Percentiles rank a stretch among this genome's conserved stretches.
Conservation (phyloP, 768 basidiomycete species). For the Ramaria sp. region DNA sequence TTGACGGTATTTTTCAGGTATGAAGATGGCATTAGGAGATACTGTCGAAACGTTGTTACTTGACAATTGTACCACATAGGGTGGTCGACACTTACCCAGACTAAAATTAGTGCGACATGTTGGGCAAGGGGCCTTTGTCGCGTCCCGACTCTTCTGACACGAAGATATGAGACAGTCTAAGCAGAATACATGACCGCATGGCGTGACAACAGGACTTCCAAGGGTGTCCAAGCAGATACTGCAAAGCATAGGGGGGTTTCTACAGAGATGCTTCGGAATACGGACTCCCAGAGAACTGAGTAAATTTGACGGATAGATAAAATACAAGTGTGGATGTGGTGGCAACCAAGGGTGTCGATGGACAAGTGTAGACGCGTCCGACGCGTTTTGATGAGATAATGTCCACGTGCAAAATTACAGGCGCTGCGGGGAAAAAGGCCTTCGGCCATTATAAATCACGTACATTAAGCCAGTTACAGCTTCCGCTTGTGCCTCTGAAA, state of each 20-base stretch:
- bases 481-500: too few relatives aligned
- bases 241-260: too few relatives aligned
- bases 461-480: too few relatives aligned
- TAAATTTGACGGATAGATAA: too few relatives aligned
- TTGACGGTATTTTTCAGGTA: slow-evolving; percentile 40
- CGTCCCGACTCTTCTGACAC: slow-evolving; percentile 18
- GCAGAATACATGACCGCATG: slow-evolving; percentile 25
- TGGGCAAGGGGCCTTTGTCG: slow-evolving; percentile 20
- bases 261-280: not conserved
- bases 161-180: slow-evolving; percentile 18
- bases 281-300: too few relatives aligned
- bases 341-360: too few relatives aligned
- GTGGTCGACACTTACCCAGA: slow-evolving; percentile 15
- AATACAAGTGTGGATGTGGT: too few relatives aligned
- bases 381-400: too few relatives aligned
- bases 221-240: slow-evolving; percentile 22
- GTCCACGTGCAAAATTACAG: too few relatives aligned
- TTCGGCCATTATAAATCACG: too few relatives aligned
- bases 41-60: slow-evolving; percentile 11
- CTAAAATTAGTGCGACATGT: slow-evolving; percentile 20
- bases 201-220: slow-evolving; percentile 20
- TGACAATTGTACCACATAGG: not conserved
- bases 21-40: slow-evolving; percentile 28
- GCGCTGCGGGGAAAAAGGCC: too few relatives aligned
- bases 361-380: too few relatives aligned